Conservation (phyloP, 176 grass and related monocot genomes). For the Olyra latifolia region DNA sequence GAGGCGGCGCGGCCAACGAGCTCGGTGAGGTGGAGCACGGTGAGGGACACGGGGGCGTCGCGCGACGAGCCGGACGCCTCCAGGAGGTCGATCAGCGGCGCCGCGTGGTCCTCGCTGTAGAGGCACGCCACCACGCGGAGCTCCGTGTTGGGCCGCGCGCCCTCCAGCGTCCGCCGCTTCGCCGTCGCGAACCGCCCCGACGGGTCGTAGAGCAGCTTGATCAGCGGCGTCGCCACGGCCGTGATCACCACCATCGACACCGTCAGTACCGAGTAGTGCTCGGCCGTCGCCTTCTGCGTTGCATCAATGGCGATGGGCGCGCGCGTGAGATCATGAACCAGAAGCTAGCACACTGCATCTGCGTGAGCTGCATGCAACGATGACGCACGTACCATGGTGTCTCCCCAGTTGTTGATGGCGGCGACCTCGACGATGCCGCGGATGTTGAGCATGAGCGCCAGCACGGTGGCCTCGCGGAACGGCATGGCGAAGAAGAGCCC, state of each 20-base stretch:
- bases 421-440: conserved; percentile 74
- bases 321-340: neutral
- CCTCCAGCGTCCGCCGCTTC: conserved; percentile 42
- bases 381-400: conserved; percentile 25
- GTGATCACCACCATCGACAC: conserved; percentile 50
- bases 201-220: conserved; percentile 73
- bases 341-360: too few relatives aligned
- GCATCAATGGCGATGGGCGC: neutral
- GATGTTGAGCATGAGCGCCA: conserved; percentile 74
- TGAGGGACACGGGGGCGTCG: conserved; percentile 49
- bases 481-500: conserved; percentile 66
- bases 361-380: too few relatives aligned
- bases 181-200: conserved; percentile 35
- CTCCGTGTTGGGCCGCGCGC: conserved; percentile 22
- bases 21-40: conserved; percentile 71
- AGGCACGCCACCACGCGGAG: conserved; percentile 63
- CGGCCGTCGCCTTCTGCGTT: conserved; percentile 23
- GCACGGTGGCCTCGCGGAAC: conserved; percentile 41
- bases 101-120: conserved; percentile 66
- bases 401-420: conserved; percentile 74
- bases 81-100: conserved; percentile 60
- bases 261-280: conserved; percentile 53
- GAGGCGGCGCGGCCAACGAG: conserved; percentile 53
- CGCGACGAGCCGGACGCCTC: conserved; percentile 29
- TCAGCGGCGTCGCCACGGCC: conserved; percentile 40